Base-by-base conservation (phyloP, 2,329 filamentous ascomycete species). In the Calonectria ilicicola region DNA sequence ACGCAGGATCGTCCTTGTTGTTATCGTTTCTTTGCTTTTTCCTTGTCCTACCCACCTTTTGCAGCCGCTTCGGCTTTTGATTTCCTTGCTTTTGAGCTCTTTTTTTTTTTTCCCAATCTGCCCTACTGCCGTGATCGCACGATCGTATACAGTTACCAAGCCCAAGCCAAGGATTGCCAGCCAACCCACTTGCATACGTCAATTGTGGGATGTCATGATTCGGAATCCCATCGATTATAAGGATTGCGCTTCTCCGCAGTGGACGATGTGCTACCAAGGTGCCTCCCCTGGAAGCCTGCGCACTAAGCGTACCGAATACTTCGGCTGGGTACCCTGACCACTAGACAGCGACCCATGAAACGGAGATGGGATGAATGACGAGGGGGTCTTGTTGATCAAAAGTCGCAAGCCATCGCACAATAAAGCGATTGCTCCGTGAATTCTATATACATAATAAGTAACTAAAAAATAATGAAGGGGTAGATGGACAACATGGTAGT, bases 1-100 rank as follows among this genome's bases (percentile, higher is more conserved):
- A 44, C 66, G 63, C 72, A 74, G 72, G 69, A 67, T 68, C 71
- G 66, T 35, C 70, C 70, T 72, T 68, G 63, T 58, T 72, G 47
- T 29, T 67, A 40, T 46, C 42, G 15, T 42, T 62, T 64, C 17
- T 49, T 64, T 47, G 40, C 40, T 72, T 67, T 53, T 67, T 62
- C 9, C 29, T 70, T 56, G 53, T 65, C 42, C 35, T 65, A 56
- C 51, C 62, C 47, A 49, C 47, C 29, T 23, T 23, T 27, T 19
- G n/a, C 62, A 35, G 21, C 60, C 40, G 32, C 64, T 67, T 68
- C 49, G 62, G 42, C 29, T 49, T 60, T 35, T 26, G 10, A 23
- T 51, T 60, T 51, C 35, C 51, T 65, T 68, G 49, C 58, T 29
- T 58, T 23, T 38, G 29, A 7, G 8, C 27, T 17, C 29, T 26